Evolutionary conservation across 1,284 basidiomycete species (phyloP), one percentile per base, ranked within the genome.

Genomic region (Puccinia triticina): DNA sequence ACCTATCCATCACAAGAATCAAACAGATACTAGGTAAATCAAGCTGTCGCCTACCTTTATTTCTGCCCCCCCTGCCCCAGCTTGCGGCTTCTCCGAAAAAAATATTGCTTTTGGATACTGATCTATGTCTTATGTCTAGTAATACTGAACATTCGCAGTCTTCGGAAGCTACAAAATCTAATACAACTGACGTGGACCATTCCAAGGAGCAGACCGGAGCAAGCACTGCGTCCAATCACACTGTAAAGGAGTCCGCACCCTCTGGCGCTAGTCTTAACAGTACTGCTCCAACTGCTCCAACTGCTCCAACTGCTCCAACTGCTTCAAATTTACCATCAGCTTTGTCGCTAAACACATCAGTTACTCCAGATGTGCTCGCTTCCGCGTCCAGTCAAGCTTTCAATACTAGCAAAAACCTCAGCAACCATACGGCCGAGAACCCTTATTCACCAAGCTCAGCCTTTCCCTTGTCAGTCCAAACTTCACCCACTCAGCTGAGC

Each of bases 1-100:
- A 29, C 12, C 50, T 46, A 16, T 53, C 14, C n/a, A 26, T 29
- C n/a, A n/a, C 29, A 75, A 59, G 34, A 61, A 21, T 23, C 55
- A 57, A 34, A 10, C 55, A 29, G 53, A 75, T 32, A 75, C 59
- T 59, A 75, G 46, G 73, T 75, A 55, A 75, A 61, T 59, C 53
- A 59, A 75, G 1, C 55, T 1, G 32, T 16, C 59, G 72, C 40
- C 23, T 74, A 48, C 32, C 23, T 43, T n/a, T 50, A 11, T 50
- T 4, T 72, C 50, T 55, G 0, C 1, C 14, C 50, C 34, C 2
- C 21, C 50, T 55, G 26, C 26, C 29, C 37, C 32, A 55, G 26
- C 14, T 53, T 40, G 34, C 37, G 43, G n/a, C 29, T 12, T 48
- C 8, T 48, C 23, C 18, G 23, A 1, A 48, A n/a, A 74, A 57